phyloP scores from a whole-genome alignment of 768 basidiomycete species.

The Rhizopogon sp. region DNA sequence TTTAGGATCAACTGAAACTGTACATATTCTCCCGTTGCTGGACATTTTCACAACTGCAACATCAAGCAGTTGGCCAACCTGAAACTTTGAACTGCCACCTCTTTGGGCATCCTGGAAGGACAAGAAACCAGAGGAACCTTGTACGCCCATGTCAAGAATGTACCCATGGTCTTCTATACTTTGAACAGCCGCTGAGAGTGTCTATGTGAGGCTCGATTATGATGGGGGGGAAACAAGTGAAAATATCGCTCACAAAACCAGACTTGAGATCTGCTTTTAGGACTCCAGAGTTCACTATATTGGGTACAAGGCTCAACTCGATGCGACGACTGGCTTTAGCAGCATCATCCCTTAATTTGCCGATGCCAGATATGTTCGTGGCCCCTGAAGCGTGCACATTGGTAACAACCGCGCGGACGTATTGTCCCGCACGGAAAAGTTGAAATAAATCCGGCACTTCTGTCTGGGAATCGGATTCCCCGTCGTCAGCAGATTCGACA shows the following conservation, averaged over 20 bases:
- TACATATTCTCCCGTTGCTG: slow-evolving; percentile 46
- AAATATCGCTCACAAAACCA: slow-evolving; percentile 60
- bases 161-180: slow-evolving; percentile 95
- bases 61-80: slow-evolving; percentile 64
- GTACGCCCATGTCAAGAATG: slow-evolving; percentile 77
- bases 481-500: slow-evolving; percentile 40
- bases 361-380: slow-evolving; percentile 49
- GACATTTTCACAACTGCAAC: slow-evolving; percentile 64
- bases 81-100: slow-evolving; percentile 37
- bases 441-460: slow-evolving; percentile 64
- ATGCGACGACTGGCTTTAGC: slow-evolving; percentile 69
- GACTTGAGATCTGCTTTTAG: slow-evolving; percentile 68
- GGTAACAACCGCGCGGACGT: slow-evolving; percentile 73
- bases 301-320: slow-evolving; percentile 81
- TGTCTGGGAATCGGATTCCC: slow-evolving; percentile 28
- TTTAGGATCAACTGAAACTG: slow-evolving; percentile 54
- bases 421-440: slow-evolving; percentile 83
- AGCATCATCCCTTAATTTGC: slow-evolving; percentile 62
- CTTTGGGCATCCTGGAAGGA: slow-evolving; percentile 75
- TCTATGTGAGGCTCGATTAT: slow-evolving; percentile 35
- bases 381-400: slow-evolving; percentile 64
- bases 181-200: slow-evolving; percentile 69
- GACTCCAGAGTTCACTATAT: slow-evolving; percentile 77
- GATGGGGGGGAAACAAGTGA: background rate
- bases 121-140: slow-evolving; percentile 79